Percentiles rank a stretch among this genome's conserved stretches.
These are phyloP conservation scores for Lactarius pseudohatsudake DNA, from an alignment of 768 basidiomycete species.

Conservation along the genomic window DNA sequence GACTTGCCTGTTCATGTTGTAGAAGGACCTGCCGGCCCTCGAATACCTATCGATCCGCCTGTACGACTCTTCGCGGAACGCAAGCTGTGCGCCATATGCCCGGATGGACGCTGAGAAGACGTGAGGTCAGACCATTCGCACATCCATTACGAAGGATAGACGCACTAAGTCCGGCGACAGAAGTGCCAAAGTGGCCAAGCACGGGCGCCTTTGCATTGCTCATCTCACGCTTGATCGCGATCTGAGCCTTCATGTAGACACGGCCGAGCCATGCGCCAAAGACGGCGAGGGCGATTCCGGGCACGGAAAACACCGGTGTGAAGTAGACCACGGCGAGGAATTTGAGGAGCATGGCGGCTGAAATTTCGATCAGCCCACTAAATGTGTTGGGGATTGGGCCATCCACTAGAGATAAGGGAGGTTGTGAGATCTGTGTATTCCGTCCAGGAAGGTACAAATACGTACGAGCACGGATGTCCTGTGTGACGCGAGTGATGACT, in stretches of 20 bases:
- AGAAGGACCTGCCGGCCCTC: constrained; percentile 43
- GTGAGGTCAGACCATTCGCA: not conserved
- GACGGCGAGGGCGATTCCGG: constrained; percentile 38
- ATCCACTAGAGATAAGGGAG: constrained; percentile 35
- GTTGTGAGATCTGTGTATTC: not conserved
- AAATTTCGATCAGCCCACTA: constrained; percentile 34
- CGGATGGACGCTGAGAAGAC: constrained; percentile 44
- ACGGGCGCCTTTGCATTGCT: constrained; percentile 50
- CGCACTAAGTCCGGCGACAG: constrained; percentile 49
- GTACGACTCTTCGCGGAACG: constrained; percentile 44
- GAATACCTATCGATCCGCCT: constrained; percentile 50
- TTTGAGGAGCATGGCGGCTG: constrained; percentile 38
- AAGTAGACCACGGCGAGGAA: constrained; percentile 40
- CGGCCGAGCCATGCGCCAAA: constrained; percentile 47
- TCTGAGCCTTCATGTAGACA: constrained; percentile 55
- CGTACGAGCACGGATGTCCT: no score
- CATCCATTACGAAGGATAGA: not conserved
- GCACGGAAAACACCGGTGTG: constrained; percentile 43
- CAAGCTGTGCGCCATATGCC: constrained; percentile 53
- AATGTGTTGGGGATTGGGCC: constrained; percentile 35
- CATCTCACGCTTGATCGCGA: constrained; percentile 57
- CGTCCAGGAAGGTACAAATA: not conserved
- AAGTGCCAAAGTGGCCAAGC: constrained; percentile 52
- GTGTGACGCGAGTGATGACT: constrained; percentile 63
- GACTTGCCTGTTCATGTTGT: constrained; percentile 47